A percentile compares a stretch with the other conserved stretches of the same genome.
Conservation (phyloP, 805 yeast species). For the Brettanomyces bruxellensis region DNA sequence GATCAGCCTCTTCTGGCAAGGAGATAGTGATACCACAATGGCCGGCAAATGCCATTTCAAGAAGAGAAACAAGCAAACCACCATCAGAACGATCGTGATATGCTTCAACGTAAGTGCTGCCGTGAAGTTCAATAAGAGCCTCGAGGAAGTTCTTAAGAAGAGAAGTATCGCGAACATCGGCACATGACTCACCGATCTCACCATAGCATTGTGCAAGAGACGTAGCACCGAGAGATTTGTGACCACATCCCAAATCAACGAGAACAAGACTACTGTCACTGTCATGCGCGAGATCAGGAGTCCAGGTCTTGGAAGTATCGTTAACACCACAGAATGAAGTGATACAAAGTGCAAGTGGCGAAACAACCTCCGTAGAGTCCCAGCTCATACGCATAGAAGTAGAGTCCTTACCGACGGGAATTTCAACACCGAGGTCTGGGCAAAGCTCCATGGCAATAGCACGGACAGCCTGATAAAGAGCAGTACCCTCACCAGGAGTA, state of each 20-base stretch:
- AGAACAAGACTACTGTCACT: conserved; percentile 54
- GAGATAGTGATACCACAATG: conserved; percentile 70
- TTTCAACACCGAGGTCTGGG: conserved; percentile 82
- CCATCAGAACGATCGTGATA: conserved; percentile 98
- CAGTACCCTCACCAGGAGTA: conserved; percentile 91
- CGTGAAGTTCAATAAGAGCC: conserved; percentile 66
- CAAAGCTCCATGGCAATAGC: conserved; percentile 93
- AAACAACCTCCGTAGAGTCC: conserved; percentile 85
- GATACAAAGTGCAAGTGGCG: conserved; percentile 86
- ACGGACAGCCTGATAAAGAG: conserved; percentile 91
- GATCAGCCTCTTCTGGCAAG: conserved; percentile 16
- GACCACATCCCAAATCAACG: conserved; percentile 62
- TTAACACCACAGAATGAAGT: conserved; percentile 88
- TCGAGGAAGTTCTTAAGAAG: conserved; percentile 62
- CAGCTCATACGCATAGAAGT: conserved; percentile 99
- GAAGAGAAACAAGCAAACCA: conserved; percentile 75
- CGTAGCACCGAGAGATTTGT: conserved; percentile 77
- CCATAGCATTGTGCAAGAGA: conserved; percentile 90
- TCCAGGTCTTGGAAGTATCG: conserved; percentile 88
- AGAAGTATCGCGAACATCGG: conserved; percentile 66
- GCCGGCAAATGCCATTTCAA: conserved; percentile 97
- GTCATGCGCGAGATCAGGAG: conserved; percentile 55
- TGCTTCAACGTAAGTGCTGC: conserved; percentile 56
- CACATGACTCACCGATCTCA: conserved; percentile 75
- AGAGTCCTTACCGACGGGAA: conserved; percentile 98